Evolutionary conservation across 305 asterid species (phyloP).

Genomic region (Vinca major): DNA sequence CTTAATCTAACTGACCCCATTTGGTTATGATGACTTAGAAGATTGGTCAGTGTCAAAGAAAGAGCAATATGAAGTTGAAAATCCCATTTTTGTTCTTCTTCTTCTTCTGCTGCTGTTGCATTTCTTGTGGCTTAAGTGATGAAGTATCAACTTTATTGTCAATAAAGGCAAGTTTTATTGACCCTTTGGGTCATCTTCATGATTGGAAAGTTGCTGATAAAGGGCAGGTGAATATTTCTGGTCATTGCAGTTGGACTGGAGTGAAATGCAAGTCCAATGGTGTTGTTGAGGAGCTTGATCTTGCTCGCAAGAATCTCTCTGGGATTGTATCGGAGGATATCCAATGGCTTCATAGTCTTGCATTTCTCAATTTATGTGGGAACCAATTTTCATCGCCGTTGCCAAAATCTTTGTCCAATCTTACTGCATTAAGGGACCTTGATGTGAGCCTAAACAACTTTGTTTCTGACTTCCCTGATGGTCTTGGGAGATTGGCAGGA

Average conservation of each 20-base stretch:
- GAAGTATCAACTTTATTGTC: slow-evolving; percentile 41
- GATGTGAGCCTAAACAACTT: slow-evolving; percentile 71
- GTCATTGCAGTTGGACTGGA: slow-evolving; percentile 67
- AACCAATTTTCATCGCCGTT: slow-evolving; percentile 52
- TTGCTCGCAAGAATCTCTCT: slow-evolving; percentile 59
- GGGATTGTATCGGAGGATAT: slow-evolving; percentile 47
- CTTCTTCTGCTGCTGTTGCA: slow-evolving; percentile 19
- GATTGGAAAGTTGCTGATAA: slow-evolving; percentile 45
- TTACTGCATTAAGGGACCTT: slow-evolving; percentile 38
- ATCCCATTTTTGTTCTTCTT: slow-evolving; percentile 19
- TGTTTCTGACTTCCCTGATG: slow-evolving; percentile 40
- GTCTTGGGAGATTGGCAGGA: slow-evolving; percentile 39
- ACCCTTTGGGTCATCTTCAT: slow-evolving; percentile 47
- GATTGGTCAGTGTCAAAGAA: not conserved
- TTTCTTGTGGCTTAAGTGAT: slow-evolving; percentile 13
- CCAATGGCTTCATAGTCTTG: slow-evolving; percentile 30
- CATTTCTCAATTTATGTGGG: slow-evolving; percentile 40
- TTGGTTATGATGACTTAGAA: slow-evolving; percentile 14
- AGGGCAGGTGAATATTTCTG: slow-evolving; percentile 17
- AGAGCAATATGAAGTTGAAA: slow-evolving; percentile 30
- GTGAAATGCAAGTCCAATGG: slow-evolving; percentile 62
- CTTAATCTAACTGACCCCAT: slow-evolving; percentile 23
- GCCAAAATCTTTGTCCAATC: slow-evolving; percentile 45
- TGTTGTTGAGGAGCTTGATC: slow-evolving; percentile 44
- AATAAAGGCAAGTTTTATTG: slow-evolving; percentile 41